Evolutionary conservation across 345 rosid species (phyloP).

Genomic region (Brassica carinata): DNA sequence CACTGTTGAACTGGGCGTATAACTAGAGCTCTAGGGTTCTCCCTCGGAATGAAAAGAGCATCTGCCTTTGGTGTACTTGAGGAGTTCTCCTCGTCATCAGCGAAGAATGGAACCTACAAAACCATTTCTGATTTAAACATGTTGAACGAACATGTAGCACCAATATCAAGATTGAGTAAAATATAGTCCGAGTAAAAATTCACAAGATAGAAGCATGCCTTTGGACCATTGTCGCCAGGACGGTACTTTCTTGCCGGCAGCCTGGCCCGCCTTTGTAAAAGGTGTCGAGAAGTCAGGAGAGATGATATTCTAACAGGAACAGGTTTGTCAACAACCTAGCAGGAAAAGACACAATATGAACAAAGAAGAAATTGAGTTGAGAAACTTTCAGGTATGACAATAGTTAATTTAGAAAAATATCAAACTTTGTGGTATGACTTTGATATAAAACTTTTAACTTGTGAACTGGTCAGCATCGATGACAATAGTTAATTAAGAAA

Average conservation of each 20-base stretch:
- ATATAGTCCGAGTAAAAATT: not conserved
- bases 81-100: conserved; percentile 78
- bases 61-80: conserved; percentile 93
- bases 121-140: conserved; percentile 24
- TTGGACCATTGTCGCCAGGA: conserved; percentile 67
- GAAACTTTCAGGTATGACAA: no score
- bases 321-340: conserved; percentile 87
- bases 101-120: conserved; percentile 86
- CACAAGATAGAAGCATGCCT: conserved; percentile 50
- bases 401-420: no score
- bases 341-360: not conserved
- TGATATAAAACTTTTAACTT: no score
- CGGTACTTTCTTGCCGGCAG: conserved; percentile 81
- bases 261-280: conserved; percentile 74
- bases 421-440: no score
- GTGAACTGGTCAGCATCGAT: no score
- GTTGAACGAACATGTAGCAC: not conserved
- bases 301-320: conserved; percentile 85
- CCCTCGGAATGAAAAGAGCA: conserved; percentile 91
- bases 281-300: conserved; percentile 81
- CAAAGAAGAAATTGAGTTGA: not conserved
- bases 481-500: no score
- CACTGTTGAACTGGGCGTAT: conserved; percentile 62
- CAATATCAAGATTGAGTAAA: not conserved
- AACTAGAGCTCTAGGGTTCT: conserved; percentile 90